Conservation (phyloP, 2,329 filamentous ascomycete genomes). For the Aureobasidium sp. region DNA sequence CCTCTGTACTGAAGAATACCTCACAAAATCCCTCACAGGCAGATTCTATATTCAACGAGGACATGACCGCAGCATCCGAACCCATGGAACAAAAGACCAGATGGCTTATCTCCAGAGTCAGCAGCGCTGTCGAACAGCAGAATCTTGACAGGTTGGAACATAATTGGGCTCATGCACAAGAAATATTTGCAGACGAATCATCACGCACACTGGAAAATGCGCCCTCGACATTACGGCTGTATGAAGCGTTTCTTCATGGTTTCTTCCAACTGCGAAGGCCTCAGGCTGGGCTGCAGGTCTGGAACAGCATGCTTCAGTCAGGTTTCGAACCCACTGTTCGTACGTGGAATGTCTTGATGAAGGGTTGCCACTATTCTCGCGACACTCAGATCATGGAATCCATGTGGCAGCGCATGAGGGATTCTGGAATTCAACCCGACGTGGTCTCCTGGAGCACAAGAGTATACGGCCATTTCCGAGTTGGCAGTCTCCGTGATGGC, state of each 20-base stretch:
- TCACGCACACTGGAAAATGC: conserved; percentile 7
- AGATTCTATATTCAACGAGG: neutral
- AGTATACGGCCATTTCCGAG: conserved; percentile 58
- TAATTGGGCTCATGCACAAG: conserved; percentile 19
- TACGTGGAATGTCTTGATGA: conserved; percentile 68
- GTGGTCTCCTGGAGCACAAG: conserved; percentile 61
- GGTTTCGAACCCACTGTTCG: conserved; percentile 53
- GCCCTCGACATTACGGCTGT: conserved; percentile 22
- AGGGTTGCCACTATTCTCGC: conserved; percentile 57
- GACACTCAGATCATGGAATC: conserved; percentile 55
- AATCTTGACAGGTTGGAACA: conserved; percentile 19
- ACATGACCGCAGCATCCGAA: neutral
- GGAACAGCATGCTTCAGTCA: conserved; percentile 50
- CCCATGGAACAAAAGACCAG: neutral
- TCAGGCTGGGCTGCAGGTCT: conserved; percentile 45
- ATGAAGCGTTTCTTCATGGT: conserved; percentile 39
- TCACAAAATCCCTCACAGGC: neutral
- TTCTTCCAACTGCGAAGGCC: conserved; percentile 40
- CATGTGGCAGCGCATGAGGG: conserved; percentile 60
- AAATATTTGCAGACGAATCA: conserved; percentile 3
- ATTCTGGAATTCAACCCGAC: conserved; percentile 56
- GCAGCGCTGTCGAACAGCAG: conserved; percentile 18
- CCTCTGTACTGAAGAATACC: neutral
- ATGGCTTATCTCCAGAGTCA: neutral
- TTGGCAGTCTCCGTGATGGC: conserved; percentile 48